phyloP scores from a whole-genome alignment of 441 rosid species.

The Arabidopsis lyrata region DNA sequence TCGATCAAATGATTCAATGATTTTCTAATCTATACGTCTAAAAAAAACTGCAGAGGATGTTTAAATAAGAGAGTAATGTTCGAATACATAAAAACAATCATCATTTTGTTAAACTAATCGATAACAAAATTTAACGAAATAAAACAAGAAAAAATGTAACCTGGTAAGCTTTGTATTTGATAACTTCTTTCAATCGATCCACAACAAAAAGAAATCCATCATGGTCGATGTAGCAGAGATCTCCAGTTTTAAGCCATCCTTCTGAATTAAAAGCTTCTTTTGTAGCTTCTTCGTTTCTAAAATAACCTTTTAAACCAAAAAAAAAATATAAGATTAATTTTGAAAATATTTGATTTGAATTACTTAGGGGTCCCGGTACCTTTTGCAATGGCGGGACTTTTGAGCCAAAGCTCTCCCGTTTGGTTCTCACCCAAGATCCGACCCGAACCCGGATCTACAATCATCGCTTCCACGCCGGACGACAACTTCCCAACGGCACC shows the following conservation, averaged over 20 bases:
- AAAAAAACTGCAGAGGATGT: no score
- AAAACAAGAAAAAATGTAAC: no score
- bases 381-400: conserved; percentile 73
- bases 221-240: conserved; percentile 78
- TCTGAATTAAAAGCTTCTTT: conserved; percentile 61
- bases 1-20: no score
- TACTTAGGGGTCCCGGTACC: conserved; percentile 41
- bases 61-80: no score
- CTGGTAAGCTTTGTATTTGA: conserved; percentile 69
- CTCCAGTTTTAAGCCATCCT: conserved; percentile 95
- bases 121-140: no score
- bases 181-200: conserved; percentile 85
- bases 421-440: conserved; percentile 54
- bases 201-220: conserved; percentile 84
- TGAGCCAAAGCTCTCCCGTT: conserved; percentile 95
- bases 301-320: conserved; percentile 59
- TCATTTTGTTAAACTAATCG: no score
- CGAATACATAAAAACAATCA: no score
- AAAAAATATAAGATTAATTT: neutral
- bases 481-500: conserved; percentile 82
- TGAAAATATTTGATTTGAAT: no score
- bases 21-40: no score
- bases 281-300: conserved; percentile 73
- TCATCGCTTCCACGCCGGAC: conserved; percentile 73
- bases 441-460: conserved; percentile 69